Base-by-base conservation (phyloP, 805 yeast genomes). In the Saccharomycopsis javanensis region DNA sequence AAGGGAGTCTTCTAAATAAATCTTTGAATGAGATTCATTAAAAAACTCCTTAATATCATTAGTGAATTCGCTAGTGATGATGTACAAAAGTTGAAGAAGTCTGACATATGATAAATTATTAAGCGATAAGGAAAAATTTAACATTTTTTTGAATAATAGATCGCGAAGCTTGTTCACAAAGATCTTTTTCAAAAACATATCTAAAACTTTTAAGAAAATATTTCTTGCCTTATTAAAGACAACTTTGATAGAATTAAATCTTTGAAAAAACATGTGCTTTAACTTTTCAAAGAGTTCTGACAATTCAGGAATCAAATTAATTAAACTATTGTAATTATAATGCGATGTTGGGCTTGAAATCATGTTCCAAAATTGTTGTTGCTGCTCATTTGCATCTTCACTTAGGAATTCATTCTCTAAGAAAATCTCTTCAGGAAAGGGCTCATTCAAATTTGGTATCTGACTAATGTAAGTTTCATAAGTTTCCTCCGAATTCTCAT, bases 401-500 rank as follows among this genome's bases (percentile, higher is more conserved):
- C 30, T 34, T 8, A 42, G 25, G 23, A 42, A 42, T 34, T 57
- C 51, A 34, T 34, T 59, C 15, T 30, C 67, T 69, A 18, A 69
- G 71, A n/a, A 72, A 67, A 59, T 75, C 63, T 58, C 79, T 78
- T 61, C 77, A 72, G 37, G 72, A 75, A 56, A 76, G 5, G 53
- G 37, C 8, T 31, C 30, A 23, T 46, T 38, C 68, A 91, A 86
- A 58, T 85, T 78, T 53, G 83, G 86, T 66, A 87, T 88, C 66
- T 87, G 89, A 66, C 81, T 82, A 46, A 91, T 86, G 70, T 88
- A 92, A 53, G 85, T 82, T 66, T 85, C 88, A 7, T 88, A 85
- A 7, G 91, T 92, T 58, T 85, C 83, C 10, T 80, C 76, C 0
- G 58, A 51, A 11, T 97, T 97, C 18, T 89, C 92, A 66, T 92